phyloP scores from a whole-genome alignment of 2,329 filamentous ascomycete species.

The Alternaria panax region DNA sequence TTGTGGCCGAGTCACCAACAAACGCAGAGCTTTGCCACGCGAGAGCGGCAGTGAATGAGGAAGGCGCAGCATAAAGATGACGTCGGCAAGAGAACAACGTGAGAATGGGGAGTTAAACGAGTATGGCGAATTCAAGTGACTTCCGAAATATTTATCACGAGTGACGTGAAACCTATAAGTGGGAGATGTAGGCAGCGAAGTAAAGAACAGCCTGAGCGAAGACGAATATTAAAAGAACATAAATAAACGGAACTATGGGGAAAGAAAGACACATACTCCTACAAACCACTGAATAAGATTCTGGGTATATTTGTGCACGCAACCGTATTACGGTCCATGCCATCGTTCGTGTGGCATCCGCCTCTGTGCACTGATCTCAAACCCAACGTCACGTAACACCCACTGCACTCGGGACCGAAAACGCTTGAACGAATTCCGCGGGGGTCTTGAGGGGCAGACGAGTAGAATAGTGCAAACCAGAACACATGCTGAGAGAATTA shows the following conservation, averaged over 20 bases:
- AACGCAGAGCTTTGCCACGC: constrained; percentile 15
- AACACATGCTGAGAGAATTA: neutral
- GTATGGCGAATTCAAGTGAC: neutral
- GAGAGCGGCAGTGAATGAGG: constrained; percentile 11
- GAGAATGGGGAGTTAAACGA: neutral
- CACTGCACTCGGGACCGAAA: constrained; percentile 10
- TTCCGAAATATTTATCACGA: neutral
- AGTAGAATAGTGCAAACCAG: neutral
- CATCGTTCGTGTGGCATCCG: constrained; percentile 11
- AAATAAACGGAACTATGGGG: neutral
- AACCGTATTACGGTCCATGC: constrained; percentile 13
- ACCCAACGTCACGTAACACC: constrained; percentile 16
- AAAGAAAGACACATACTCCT: constrained; percentile 1
- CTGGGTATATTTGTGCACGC: constrained; percentile 22
- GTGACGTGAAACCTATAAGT: neutral
- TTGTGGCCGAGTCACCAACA: constrained; percentile 25
- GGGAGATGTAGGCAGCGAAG: neutral
- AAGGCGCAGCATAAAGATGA: constrained; percentile 21
- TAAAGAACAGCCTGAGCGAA: neutral
- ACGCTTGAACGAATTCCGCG: neutral
- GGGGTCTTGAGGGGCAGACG: neutral
- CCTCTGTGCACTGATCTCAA: constrained; percentile 16
- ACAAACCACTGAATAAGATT: constrained; percentile 20
- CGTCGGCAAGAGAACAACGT: neutral
- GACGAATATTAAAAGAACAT: neutral